Base-by-base conservation (phyloP, 345 rosid species). In the Heritiera littoralis region DNA sequence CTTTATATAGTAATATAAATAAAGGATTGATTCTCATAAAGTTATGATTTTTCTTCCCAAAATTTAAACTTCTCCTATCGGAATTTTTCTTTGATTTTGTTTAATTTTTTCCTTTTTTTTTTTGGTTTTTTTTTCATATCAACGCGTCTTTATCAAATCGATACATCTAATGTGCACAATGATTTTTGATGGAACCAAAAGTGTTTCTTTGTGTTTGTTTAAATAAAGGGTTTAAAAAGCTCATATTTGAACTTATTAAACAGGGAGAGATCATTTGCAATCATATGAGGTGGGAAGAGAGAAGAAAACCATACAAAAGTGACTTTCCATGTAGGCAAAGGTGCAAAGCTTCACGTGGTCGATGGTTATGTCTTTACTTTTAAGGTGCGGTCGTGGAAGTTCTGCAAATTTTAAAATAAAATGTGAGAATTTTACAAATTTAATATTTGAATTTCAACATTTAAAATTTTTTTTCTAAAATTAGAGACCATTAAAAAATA, bases 201-300 rank as follows among this genome's bases (percentile, higher is more conserved):
- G 81, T 80, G 73, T 46, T 74, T 56, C 65, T 65, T 48, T 83
- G 80, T 77, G 40, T 38, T 85, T 65, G 58, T 67, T 76, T 49
- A 40, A 72, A 72, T 14, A 23, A 55, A 60, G 46, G 55, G 18
- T 41, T 77, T 32, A 60, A 84, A 88, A 89, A 89, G 90, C 80
- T 83, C 80, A 81, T 46, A 20, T 84, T 89, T 85, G 87, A 89
- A 84, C 84, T 81, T 87, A 78, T 82, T 84, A 81, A 76, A 79
- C 72, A 52, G 55, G 4, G 63, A 35, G 46, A 43, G 59, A 45
- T 35, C 12, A 64, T 80, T 74, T 41, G 76, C 82, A 81, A 86
- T 83, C 88, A 86, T 81, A 75, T 28, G 82, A 28, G 55, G 40
- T 43, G 66, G 56, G 70, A 74, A 66, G 41, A 6, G 38, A 12